Evolutionary conservation across 2,329 filamentous ascomycete genomes (phyloP), one percentile per base, ranked within the genome.

Genomic region (Alternaria postmessia): DNA sequence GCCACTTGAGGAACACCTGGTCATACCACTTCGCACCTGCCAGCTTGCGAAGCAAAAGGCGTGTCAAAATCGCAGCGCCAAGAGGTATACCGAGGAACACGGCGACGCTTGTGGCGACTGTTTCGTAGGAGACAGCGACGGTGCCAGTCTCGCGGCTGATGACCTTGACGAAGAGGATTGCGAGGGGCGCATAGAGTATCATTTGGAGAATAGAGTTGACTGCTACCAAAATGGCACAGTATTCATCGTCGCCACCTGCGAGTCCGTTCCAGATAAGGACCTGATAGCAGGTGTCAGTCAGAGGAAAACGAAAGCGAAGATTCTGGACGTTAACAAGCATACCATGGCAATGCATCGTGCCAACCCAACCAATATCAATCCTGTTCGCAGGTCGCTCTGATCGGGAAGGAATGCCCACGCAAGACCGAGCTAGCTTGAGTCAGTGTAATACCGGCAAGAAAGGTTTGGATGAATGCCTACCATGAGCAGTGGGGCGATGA

Each of bases 281-380:
- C 28, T 30, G 28, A 12, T 12, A 30, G 28, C 28, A 30, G 9
- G 28, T 30, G 9, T 30, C 0, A 30, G 28, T 30, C 12, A 30
- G 24, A 30, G 28, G 11, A 30, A 30, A 30, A 9, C 9, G 28
- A 11, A 30, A 30, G 11, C 1, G 28, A 5, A 11, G 3, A 94
- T 57, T 94, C 0, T 12, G 20, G 3, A 22, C 18, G 3, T 20
- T 9, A 12, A 51, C 44, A 20, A 56, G 11, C 30, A 60, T 75
- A 89, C 91, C 91, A 94, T 94, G 26, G 91, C 91, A 64, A 95
- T 94, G 66, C 92, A 95, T 57, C 91, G 81, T 6, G 90, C 92
- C 1, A 95, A 79, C 0, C 92, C 92, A 0, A 95, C 91, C 2
- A 95, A 83, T 41, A 93, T 90, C 4, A 93, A 80, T 0, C 91